A percentile compares a stretch with the other conserved stretches of the same genome.
Evolutionary conservation across 176 grass and related monocot genomes (phyloP).

Genomic region (Echinochloa phyllopogon): DNA sequence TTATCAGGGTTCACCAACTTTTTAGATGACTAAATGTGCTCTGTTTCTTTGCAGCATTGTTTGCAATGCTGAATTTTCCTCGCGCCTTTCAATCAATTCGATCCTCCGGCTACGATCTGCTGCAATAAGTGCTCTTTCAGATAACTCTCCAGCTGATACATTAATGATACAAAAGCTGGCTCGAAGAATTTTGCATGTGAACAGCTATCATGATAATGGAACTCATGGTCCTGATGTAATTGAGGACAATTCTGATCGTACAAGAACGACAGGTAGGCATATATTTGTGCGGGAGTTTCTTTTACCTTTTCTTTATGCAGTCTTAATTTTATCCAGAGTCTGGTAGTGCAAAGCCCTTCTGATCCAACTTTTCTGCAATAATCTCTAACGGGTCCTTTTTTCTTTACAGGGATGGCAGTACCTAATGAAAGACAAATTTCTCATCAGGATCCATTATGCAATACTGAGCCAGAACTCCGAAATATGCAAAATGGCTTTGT

Average conservation of each 20-base stretch:
- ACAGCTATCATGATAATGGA: constrained; percentile 58
- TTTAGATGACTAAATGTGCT: constrained; percentile 24
- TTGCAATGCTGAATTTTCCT: constrained; percentile 84
- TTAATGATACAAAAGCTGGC: constrained; percentile 91
- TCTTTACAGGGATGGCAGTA: constrained; percentile 37
- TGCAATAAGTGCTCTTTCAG: constrained; percentile 80
- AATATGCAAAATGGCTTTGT: constrained; percentile 38
- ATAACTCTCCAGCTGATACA: constrained; percentile 85
- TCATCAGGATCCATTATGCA: constrained; percentile 45
- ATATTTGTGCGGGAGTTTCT: constrained; percentile 31
- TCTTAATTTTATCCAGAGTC: not conserved
- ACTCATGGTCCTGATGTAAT: constrained; percentile 30
- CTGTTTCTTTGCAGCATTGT: constrained; percentile 71
- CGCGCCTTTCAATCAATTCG: constrained; percentile 90
- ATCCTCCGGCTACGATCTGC: constrained; percentile 87
- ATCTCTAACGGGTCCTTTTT: constrained; percentile 11
- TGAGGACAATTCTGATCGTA: constrained; percentile 25
- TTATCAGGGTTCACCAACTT: constrained; percentile 35
- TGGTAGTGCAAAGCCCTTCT: not conserved
- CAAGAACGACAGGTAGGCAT: constrained; percentile 27
- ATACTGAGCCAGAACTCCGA: constrained; percentile 54
- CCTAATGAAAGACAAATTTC: constrained; percentile 43
- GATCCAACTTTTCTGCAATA: constrained; percentile 16
- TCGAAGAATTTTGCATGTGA: constrained; percentile 82
- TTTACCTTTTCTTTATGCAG: constrained; percentile 18